Base-by-base conservation (phyloP, 345 rosid genomes). In the Hibiscus tridactylites region DNA sequence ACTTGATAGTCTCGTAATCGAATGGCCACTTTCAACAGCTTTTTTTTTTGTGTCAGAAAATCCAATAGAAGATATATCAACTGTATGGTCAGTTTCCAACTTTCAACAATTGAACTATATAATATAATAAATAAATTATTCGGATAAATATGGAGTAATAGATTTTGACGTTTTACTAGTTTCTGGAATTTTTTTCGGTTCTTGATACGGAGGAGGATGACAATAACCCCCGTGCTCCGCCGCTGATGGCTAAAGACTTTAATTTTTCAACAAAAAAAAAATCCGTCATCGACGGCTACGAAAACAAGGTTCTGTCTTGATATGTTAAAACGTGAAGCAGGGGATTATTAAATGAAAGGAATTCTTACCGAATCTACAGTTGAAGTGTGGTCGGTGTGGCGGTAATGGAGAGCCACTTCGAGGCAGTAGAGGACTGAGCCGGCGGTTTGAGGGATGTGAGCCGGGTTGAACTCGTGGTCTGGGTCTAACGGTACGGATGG, bases 21-120 rank as follows among this genome's bases (percentile, higher is more conserved):
- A 46, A 63, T 44, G 81, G 83, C 69, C 75, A 33, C 67, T 63
- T 80, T 61, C 70, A 72, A 75, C 49, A 31, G 50, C 33, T 10
- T 24, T 15, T 29, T n/a, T 7, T 68, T 9, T 0, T 28, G 29
- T 24, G 95, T 86, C 95, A 94, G 93, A 81, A 81, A 89, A 91
- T 93, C 97, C 89, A 89, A 87, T 74, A 85, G 86, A 82, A 79
- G 15, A 46, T 46, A 47, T 12, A 47, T 47, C 15, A 4, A 47
- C 53, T 47, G 53, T 47, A 47, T 47, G 53, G 53, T 47, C 53
- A 47, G 16, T 47, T 47, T 37, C 13, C 16, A 13, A 47, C 53
- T 11, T 47, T 47, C 53, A 47, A 47, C n/a, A 47, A 47, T 47
- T 3, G n/a, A n/a, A n/a, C 53, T 11, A 47, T 47, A 47, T 47